Percentiles rank a stretch among this genome's conserved stretches.
Conservation (phyloP, 169 alveolate genomes). For the Cryptosporidium muris region DNA sequence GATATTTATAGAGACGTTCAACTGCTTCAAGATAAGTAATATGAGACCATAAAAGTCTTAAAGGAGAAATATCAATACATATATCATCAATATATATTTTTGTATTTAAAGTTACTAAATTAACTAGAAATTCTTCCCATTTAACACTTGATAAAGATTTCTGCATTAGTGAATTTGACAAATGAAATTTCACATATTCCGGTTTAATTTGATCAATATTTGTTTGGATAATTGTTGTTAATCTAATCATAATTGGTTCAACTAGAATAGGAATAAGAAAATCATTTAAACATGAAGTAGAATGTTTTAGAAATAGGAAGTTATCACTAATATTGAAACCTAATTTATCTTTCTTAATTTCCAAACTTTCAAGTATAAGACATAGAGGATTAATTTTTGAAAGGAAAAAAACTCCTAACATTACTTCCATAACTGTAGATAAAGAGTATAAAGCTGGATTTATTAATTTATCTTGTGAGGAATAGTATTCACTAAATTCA, state of each 20-base stretch:
- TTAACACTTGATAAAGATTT: slow-evolving; percentile 7
- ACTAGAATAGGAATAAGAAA: slow-evolving; percentile 43
- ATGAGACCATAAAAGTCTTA: slow-evolving; percentile 20
- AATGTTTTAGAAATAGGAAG: slow-evolving; percentile 1
- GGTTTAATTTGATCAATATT: slow-evolving; percentile 27
- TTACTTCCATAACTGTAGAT: slow-evolving; percentile 5
- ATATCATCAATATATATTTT: slow-evolving; percentile 13
- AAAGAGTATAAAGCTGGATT: background rate
- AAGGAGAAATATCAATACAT: slow-evolving; percentile 20
- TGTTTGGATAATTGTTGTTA: slow-evolving; percentile 26
- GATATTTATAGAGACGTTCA: background rate
- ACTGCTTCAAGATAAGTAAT: slow-evolving; percentile 25
- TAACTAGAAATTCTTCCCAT: slow-evolving; percentile 32
- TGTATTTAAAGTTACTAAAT: slow-evolving; percentile 7
- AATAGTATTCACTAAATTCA: background rate
- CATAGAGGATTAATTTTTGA: slow-evolving; percentile 14
- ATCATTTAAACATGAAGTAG: slow-evolving; percentile 50
- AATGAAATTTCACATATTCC: slow-evolving; percentile 9
- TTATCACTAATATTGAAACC: slow-evolving; percentile 12
- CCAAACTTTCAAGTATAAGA: slow-evolving; percentile 17
- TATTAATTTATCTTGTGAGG: background rate
- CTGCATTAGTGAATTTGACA: background rate
- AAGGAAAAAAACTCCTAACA: slow-evolving; percentile 34
- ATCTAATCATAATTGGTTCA: slow-evolving; percentile 47
- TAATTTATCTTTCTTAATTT: background rate